Percentiles rank a stretch among this genome's conserved stretches.
Conservation (phyloP, 352 stramenopile genomes). For the Phytophthora sp. region DNA sequence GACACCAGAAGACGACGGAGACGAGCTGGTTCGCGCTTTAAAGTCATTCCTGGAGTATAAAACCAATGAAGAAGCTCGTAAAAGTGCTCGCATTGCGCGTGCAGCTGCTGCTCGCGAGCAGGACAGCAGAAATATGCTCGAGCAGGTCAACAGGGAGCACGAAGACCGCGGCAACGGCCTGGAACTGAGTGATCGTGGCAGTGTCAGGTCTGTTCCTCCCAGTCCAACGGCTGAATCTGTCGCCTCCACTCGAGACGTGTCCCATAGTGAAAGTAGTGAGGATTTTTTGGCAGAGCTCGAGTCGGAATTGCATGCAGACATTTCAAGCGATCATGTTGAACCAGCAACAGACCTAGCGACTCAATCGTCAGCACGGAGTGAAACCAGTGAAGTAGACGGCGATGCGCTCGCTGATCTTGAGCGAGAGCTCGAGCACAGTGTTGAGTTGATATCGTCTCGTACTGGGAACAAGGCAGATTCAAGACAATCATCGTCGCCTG, state of each 20-base stretch:
- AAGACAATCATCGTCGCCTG: background rate
- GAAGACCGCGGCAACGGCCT: conserved; percentile 17
- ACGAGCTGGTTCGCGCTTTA: conserved; percentile 25
- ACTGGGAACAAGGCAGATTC: background rate
- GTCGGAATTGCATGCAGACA: conserved; percentile 30
- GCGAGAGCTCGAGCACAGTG: conserved; percentile 42
- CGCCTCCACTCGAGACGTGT: conserved; percentile 1
- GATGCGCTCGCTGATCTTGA: conserved; percentile 54
- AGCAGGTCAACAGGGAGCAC: conserved; percentile 4
- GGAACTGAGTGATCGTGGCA: conserved; percentile 17
- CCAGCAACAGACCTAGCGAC: background rate
- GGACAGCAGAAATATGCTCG: conserved; percentile 12
- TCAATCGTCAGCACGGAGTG: background rate
- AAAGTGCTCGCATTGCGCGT: conserved; percentile 20
- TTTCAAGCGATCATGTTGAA: conserved; percentile 17
- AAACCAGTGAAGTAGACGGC: conserved; percentile 38
- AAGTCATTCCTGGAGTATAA: conserved; percentile 36
- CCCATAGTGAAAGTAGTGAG: conserved; percentile 24
- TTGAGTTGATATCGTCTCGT: conserved; percentile 8
- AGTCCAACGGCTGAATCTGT: conserved; percentile 11
- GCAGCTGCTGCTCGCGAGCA: conserved; percentile 30
- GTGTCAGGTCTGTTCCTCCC: conserved; percentile 8
- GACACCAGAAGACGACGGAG: conserved; percentile 7
- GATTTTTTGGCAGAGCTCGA: conserved; percentile 33
- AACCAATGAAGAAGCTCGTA: conserved; percentile 26